Percentiles rank a stretch among this genome's conserved stretches.
These are phyloP conservation scores for Vitis labrusca DNA, from an alignment of 164 flowering plant species.

Conservation along the genomic window DNA sequence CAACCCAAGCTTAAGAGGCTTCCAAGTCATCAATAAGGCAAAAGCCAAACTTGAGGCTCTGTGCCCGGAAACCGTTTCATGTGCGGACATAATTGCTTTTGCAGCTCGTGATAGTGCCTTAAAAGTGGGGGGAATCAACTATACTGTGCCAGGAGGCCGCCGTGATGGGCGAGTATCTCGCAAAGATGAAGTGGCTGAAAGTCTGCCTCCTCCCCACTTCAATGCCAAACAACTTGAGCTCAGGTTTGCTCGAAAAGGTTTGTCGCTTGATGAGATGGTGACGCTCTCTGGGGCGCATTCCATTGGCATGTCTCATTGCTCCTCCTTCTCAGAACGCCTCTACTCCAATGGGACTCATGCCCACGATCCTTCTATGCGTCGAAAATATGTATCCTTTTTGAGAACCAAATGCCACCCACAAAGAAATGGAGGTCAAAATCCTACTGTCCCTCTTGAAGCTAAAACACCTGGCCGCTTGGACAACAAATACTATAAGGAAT, in stretches of 20 bases:
- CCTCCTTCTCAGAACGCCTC: conserved; percentile 25
- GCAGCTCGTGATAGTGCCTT: conserved; percentile 22
- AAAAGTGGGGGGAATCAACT: conserved; percentile 10
- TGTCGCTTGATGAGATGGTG: too few relatives aligned
- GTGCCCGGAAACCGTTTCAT: conserved; percentile 18
- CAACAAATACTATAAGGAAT: conserved; percentile 23
- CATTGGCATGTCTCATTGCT: background rate
- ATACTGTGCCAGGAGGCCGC: conserved; percentile 20
- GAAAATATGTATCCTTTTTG: conserved; percentile 17
- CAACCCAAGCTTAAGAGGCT: conserved; percentile 26
- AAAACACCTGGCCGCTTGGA: conserved; percentile 26
- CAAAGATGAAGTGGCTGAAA: conserved; percentile 2
- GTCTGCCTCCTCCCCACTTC: conserved; percentile 16
- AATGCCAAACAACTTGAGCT: conserved; percentile 9
- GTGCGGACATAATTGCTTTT: conserved; percentile 25
- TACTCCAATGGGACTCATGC: conserved; percentile 20
- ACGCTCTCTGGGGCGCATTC: too few relatives aligned
- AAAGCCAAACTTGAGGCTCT: conserved; percentile 14
- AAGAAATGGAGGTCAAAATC: background rate
- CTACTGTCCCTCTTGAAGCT: conserved; percentile 18
- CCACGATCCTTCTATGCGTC: conserved; percentile 33
- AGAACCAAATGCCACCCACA: conserved; percentile 29
- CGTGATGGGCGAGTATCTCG: conserved; percentile 20
- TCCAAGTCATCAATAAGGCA: conserved; percentile 24
- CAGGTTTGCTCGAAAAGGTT: too few relatives aligned